phyloP scores from a whole-genome alignment of 805 yeast genomes.

The Clavispora vitiphila region DNA sequence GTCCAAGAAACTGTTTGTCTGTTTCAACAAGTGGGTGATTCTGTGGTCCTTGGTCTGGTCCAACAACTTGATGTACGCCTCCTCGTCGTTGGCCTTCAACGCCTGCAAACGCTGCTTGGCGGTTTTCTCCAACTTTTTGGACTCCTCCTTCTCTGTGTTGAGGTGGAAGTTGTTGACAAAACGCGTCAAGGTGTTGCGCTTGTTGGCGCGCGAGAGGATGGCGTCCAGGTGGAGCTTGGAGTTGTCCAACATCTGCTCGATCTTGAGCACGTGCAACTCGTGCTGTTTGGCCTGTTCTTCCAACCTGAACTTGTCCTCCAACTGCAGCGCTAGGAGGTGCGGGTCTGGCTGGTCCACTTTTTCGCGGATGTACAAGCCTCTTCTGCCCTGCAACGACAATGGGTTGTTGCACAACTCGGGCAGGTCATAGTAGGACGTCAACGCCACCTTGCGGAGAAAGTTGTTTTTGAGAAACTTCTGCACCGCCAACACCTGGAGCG shows the following conservation, averaged over 20 bases:
- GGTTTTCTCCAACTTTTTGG: constrained; percentile 66
- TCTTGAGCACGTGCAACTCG: constrained; percentile 46
- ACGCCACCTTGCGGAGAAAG: constrained; percentile 48
- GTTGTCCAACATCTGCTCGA: constrained; percentile 26
- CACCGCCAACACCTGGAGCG: constrained; percentile 57
- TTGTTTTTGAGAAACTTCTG: constrained; percentile 68
- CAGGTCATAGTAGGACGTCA: constrained; percentile 51
- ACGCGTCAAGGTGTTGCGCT: constrained; percentile 26
- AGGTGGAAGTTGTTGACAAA: constrained; percentile 46
- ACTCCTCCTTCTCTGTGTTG: constrained; percentile 67
- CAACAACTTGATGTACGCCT: constrained; percentile 75
- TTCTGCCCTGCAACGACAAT: constrained; percentile 58
- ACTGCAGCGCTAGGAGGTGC: constrained; percentile 67
- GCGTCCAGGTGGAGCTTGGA: constrained; percentile 20
- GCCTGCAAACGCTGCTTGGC: constrained; percentile 89
- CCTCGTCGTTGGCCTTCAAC: constrained; percentile 82
- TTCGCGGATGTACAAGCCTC: constrained; percentile 63
- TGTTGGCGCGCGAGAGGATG: constrained; percentile 19
- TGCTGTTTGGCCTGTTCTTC: constrained; percentile 50
- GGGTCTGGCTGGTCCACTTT: constrained; percentile 72
- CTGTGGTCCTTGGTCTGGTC: constrained; percentile 86
- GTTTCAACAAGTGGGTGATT: constrained; percentile 76
- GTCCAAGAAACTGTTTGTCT: constrained; percentile 73
- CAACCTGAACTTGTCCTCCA: constrained; percentile 64
- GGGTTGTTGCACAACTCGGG: constrained; percentile 50